Evolutionary conservation across 2,329 filamentous ascomycete species (phyloP).

Genomic region (Exserohilum rostratum): DNA sequence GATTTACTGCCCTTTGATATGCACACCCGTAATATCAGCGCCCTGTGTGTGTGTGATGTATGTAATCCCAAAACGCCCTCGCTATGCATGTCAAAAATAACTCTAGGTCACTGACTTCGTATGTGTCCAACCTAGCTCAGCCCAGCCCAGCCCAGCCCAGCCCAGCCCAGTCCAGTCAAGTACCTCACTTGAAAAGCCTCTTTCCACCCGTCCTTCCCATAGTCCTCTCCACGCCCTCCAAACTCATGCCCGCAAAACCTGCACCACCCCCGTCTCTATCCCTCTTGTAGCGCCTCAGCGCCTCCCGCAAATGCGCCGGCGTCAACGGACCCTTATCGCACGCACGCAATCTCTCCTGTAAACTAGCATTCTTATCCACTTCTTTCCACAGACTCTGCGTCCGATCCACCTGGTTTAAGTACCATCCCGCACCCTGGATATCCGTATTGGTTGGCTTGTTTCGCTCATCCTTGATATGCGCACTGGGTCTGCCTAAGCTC

Average conservation of each 20-base stretch:
- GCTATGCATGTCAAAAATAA: conserved; percentile 12
- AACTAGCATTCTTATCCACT: conserved; percentile 27
- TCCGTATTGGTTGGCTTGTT: conserved; percentile 39
- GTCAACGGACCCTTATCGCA: conserved; percentile 64
- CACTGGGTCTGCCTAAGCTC: conserved; percentile 37
- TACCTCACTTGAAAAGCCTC: conserved; percentile 51
- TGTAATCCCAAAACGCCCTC: conserved; percentile 15
- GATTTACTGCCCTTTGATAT: background rate
- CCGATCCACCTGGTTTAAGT: conserved; percentile 30
- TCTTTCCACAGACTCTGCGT: conserved; percentile 36
- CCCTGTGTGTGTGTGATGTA: background rate
- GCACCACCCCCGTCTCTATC: conserved; percentile 67
- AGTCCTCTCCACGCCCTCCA: conserved; percentile 55
- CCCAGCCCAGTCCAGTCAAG: no score
- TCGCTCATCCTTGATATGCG: conserved; percentile 34
- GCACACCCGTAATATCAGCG: background rate
- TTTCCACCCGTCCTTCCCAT: conserved; percentile 54
- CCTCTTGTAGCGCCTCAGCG: conserved; percentile 70
- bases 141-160: no score
- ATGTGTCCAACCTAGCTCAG: no score
- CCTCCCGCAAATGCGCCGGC: conserved; percentile 77
- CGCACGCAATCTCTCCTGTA: conserved; percentile 39
- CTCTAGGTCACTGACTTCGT: no score
- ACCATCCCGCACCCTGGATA: conserved; percentile 34
- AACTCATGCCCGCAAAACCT: conserved; percentile 57